phyloP scores from a whole-genome alignment of 2,329 filamentous ascomycete species.

The Colletotrichum melonis region DNA sequence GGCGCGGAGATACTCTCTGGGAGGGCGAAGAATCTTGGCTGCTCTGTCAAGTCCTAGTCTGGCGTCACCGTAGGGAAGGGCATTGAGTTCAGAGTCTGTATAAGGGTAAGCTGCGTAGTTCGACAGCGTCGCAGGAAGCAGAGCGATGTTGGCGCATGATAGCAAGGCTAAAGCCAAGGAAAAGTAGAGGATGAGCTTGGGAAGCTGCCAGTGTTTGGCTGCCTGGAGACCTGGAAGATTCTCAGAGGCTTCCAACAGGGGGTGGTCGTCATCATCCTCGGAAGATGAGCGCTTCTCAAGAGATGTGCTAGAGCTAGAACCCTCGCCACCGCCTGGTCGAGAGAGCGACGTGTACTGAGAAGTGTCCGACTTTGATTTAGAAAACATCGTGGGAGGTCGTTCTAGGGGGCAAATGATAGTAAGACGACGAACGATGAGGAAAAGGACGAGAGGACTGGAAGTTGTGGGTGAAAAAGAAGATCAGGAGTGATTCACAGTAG shows the following conservation, averaged over 20 bases:
- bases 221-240: not conserved
- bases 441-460: not conserved
- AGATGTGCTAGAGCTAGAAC: not conserved
- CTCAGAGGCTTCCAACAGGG: not conserved
- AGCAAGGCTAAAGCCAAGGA: not conserved
- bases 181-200: not conserved
- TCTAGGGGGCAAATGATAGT: not conserved
- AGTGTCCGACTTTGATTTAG: not conserved
- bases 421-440: not conserved
- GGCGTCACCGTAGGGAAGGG: not conserved
- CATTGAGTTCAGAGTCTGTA: not conserved
- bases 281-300: not conserved
- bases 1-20: not conserved
- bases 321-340: not conserved
- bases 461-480: not conserved
- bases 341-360: not conserved
- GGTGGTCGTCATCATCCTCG: not conserved
- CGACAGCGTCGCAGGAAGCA: not conserved
- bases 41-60: not conserved
- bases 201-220: not conserved
- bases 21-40: not conserved
- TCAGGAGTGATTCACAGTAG: not conserved
- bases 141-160: not conserved
- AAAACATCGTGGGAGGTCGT: not conserved
- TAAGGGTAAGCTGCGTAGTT: not conserved